Base-by-base conservation (phyloP, 805 yeast genomes). In the Zygoascus biomembranicola region DNA sequence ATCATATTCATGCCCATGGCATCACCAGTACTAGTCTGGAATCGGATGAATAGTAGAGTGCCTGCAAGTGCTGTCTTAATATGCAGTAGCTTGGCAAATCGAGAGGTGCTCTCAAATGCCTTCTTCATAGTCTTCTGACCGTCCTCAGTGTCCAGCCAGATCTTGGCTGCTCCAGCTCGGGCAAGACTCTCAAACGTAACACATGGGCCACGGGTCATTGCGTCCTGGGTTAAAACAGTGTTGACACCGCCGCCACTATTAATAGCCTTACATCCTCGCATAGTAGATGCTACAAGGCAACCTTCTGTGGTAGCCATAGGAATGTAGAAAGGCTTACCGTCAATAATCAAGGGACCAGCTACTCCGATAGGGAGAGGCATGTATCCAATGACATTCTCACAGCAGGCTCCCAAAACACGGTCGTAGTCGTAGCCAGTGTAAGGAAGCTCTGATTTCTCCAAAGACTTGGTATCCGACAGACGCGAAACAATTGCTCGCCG, bases 1-100 rank as follows among this genome's bases (percentile, higher is more conserved):
- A 94, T 94, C 99, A 94, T 94, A 69, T 94, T 94, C 99, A 94
- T 94, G 59, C 99, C 99, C 99, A 94, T 94, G 18, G 99, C 99
- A 75, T 94, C 99, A 70, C 99, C 99, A 18, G 99, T 94, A 42
- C 96, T 90, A n/a, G 99, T 95, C 68, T 90, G 82, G 76, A 94
- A 94, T 66, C 99, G 82, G 62, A 94, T 85, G 65, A 80, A 94
- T 63, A 94, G 76, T 61, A 86, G 76, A 49, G 85, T 85, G 32
- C 99, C 99, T 16, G 99, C 99, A 69, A 92, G 75, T 2, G 98
- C 95, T 16, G 97, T 89, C 69, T 89, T 87, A 59, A 92, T 76
- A 62, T 86, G 86, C 70, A 87, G 96, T 64, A 94, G 79, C 66
- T 97, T 82, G 16, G 99, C 99, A 73, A 94, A 94, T 72, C 99